Evolutionary conservation across 306 rosid species (phyloP).

Genomic region (Casuarina glauca): DNA sequence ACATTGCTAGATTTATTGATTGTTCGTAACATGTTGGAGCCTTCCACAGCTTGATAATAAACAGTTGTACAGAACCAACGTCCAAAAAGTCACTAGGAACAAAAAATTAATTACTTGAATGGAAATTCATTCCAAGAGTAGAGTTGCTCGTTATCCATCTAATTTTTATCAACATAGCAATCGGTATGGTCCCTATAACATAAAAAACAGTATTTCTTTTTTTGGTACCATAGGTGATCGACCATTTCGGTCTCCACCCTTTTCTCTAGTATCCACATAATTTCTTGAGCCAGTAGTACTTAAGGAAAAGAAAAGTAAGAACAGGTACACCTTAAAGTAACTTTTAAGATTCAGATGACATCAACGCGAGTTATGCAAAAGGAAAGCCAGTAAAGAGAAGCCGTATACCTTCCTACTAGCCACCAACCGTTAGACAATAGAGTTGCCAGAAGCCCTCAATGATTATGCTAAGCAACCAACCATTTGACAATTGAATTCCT

Average conservation of each 20-base stretch:
- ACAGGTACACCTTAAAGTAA: background rate
- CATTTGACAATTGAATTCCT: background rate
- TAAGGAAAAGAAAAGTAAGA: background rate
- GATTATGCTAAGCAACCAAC: background rate
- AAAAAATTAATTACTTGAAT: too few relatives aligned
- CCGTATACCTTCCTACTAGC: background rate
- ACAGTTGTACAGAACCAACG: too few relatives aligned
- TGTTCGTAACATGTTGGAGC: too few relatives aligned
- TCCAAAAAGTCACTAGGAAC: too few relatives aligned
- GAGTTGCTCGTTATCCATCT: background rate
- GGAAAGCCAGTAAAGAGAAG: background rate
- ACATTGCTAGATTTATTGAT: too few relatives aligned
- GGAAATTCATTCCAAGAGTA: background rate
- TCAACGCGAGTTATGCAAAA: background rate
- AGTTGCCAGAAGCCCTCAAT: background rate
- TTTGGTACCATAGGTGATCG: background rate
- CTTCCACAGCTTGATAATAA: too few relatives aligned
- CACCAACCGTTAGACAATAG: too few relatives aligned
- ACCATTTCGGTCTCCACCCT: background rate
- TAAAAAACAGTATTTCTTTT: background rate
- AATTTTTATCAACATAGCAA: background rate
- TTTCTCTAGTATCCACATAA: background rate
- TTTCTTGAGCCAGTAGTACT: background rate
- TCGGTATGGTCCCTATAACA: background rate
- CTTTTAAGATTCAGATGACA: background rate